Conservation (phyloP, 1,139 yeast genomes). For the Pichia sp. region DNA sequence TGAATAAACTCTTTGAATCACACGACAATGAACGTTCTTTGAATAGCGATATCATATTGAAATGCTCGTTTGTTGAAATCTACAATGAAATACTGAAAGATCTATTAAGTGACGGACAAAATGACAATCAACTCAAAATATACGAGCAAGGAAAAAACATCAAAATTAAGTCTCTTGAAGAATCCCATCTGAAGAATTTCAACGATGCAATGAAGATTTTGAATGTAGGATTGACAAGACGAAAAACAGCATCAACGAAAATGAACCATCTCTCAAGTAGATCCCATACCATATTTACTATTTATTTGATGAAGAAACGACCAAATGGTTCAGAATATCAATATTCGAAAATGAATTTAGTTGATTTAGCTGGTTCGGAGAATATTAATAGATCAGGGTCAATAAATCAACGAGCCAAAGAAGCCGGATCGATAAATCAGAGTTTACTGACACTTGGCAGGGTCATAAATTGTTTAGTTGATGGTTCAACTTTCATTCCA, state of each 20-base stretch:
- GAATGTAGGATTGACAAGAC: slow-evolving; percentile 44
- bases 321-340: slow-evolving; percentile 31
- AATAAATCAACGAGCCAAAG: slow-evolving; percentile 67
- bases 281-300: slow-evolving; percentile 66
- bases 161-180: slow-evolving; percentile 38
- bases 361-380: slow-evolving; percentile 77
- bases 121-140: slow-evolving; percentile 33
- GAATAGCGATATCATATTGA: slow-evolving; percentile 29
- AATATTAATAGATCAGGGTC: slow-evolving; percentile 78
- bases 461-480: slow-evolving; percentile 68
- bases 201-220: slow-evolving; percentile 46
- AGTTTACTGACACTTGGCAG: slow-evolving; percentile 76
- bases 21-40: neutral
- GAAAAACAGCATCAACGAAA: slow-evolving; percentile 63
- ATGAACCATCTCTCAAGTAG: slow-evolving; percentile 64
- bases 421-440: slow-evolving; percentile 85
- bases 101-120: slow-evolving; percentile 38
- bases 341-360: slow-evolving; percentile 64
- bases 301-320: slow-evolving; percentile 43
- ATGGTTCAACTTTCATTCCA: slow-evolving; percentile 60
- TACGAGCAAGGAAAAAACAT: slow-evolving; percentile 36
- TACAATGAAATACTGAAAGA: slow-evolving; percentile 69
- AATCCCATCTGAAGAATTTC: slow-evolving; percentile 43
- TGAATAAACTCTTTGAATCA: slow-evolving; percentile 41
- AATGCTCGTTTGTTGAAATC: slow-evolving; percentile 64